Percentiles rank a stretch among this genome's conserved stretches.
phyloP scores from a whole-genome alignment of 257 asterid genomes.

The Agastache rugosa region DNA sequence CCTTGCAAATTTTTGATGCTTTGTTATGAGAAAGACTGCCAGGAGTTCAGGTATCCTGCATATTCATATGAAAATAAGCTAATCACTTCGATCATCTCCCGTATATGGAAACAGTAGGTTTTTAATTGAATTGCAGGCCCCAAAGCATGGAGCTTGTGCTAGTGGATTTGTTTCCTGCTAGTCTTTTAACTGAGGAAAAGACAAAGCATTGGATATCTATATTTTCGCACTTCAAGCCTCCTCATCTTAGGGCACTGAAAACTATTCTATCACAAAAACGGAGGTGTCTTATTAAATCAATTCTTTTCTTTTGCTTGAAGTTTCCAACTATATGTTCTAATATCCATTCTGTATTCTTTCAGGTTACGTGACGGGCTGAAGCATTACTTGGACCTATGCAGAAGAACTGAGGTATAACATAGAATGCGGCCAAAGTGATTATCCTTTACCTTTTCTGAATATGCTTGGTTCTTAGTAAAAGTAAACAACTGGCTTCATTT shows the following conservation, averaged over 20 bases:
- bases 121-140: constrained; percentile 65
- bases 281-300: constrained; percentile 55
- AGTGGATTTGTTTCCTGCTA: constrained; percentile 76
- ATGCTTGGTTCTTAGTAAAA: constrained; percentile 10
- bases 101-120: constrained; percentile 7
- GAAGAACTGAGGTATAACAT: constrained; percentile 54
- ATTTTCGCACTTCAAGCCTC: constrained; percentile 68
- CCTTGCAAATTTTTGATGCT: constrained; percentile 88
- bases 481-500: constrained; percentile 1
- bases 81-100: constrained; percentile 18
- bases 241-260: constrained; percentile 72
- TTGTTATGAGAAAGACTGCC: constrained; percentile 79
- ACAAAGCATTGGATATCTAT: constrained; percentile 74
- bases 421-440: constrained; percentile 12
- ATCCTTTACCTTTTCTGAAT: constrained; percentile 9
- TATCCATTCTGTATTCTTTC: constrained; percentile 30
- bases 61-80: constrained; percentile 29
- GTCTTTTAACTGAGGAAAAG: constrained; percentile 70
- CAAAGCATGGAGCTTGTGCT: constrained; percentile 74
- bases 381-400: constrained; percentile 59
- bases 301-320: constrained; percentile 26
- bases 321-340: constrained; percentile 25
- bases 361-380: constrained; percentile 73
- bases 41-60: constrained; percentile 72
- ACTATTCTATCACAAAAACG: constrained; percentile 72